Evolutionary conservation across 257 asterid species (phyloP), one percentile per base, ranked within the genome.

Genomic region (Salvia hispanica): DNA sequence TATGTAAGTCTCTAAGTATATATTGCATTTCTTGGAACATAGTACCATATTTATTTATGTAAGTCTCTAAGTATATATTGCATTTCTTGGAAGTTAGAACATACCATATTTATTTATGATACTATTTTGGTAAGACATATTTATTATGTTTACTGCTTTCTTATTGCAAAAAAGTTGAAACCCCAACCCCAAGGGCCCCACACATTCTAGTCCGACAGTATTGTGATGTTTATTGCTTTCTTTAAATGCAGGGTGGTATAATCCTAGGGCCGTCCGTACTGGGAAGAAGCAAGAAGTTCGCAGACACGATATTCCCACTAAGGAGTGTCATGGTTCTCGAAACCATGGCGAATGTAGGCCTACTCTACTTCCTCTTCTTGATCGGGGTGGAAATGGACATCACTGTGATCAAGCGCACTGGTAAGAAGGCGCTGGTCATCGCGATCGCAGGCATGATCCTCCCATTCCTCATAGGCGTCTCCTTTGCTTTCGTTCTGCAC

Each of bases 361-460:
- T 94, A 37, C 91, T 94, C 15, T 89, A 83, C 77, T 94, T 91
- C 81, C 90, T 94, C 0, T 94, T 94, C 69, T 87, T 91, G 13
- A 86, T 94, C 2, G 99, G 99, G n/a, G 91, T 94, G 1, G 99
- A 94, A 75, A 94, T 91, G 99, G 99, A 94, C 83, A 74, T 94
- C 6, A 86, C 84, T 1, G 96, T 94, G 11, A 80, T 94, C 14
- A 82, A 79, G 43, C 77, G 91, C 5, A 94, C 89, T 0, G 93
- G 98, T 0, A 91, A 75, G 70, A 73, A 73, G 68, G 95, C 96
- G 1, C 13, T 94, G 1, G 71, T 70, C 4, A 82, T 94, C 18
- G 96, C 99, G 0, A 4, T 80, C 0, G 79, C 90, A 0, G 96
- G 99, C 55, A 94, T 91, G 96, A 51, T 91, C 11, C 44, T 91